Evolutionary conservation across 2,329 filamentous ascomycete genomes (phyloP), one percentile per base, ranked within the genome.

Genomic region (Malbranchea cinnamomea): DNA sequence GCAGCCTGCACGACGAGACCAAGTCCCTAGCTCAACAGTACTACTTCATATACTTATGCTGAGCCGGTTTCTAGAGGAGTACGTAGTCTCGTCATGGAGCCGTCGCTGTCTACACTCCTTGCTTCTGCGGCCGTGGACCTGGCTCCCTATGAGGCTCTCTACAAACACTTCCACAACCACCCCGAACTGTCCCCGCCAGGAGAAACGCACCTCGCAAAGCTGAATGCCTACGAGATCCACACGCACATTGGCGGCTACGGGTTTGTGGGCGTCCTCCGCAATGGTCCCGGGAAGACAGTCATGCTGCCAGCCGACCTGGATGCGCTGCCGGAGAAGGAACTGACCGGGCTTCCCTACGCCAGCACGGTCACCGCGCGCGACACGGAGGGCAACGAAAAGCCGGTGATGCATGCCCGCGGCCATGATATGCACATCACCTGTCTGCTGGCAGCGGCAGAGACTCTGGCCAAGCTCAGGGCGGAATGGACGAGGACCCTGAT

Each of bases 401-500:
- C 64, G 0, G 62, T 67, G 1, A 74, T 74, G 69, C 69, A 73
- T 50, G 67, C 69, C 16, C 73, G 69, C 39, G 69, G 68, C 1
- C 69, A 72, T 41, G 66, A 70, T 38, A 67, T 72, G 62, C 69
- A 74, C 41, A 65, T 72, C 25, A 67, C 68, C 0, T 57, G 57
- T 32, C 49, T 73, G 1, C 56, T 74, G 1, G 68, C 62, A 0
- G 65, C 67, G 0, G 60, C 66, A 0, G 59, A 68, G 29, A 56
- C 57, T 0, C 53, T 81, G 0, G 48, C 59, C 1, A 48, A 47
- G 0, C 46, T 53, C 0, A 56, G 49, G n/a, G 40, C 59, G 0
- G 18, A 37, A 1, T 81, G 76, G 75, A 55, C 47, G 6, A 76
- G 76, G 0, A 79, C 71, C 0, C 41, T 80, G 12, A 52, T 81